These are phyloP conservation scores for Penicillium atrosanguineum DNA, from an alignment of 495 filamentous ascomycete species.

Conservation along the genomic window DNA sequence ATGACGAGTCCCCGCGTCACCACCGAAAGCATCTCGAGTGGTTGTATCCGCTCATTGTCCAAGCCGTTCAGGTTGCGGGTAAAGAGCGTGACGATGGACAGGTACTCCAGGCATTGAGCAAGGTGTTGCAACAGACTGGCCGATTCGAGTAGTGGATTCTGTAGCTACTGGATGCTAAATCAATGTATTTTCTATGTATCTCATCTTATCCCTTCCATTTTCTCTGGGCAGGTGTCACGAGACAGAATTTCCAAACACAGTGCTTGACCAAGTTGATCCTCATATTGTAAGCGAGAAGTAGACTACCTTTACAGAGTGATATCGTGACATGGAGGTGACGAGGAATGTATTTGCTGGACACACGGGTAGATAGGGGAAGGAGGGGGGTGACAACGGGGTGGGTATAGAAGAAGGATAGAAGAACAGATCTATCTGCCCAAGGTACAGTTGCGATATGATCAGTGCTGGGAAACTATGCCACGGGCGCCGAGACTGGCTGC, in stretches of 20 bases:
- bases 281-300: slow-evolving; percentile 10
- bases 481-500: slow-evolving; percentile 28
- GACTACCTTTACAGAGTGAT: slow-evolving; percentile 17
- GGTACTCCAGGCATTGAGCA: slow-evolving; percentile 59
- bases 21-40: slow-evolving; percentile 73
- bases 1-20: slow-evolving; percentile 6
- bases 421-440: slow-evolving; percentile 9
- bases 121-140: slow-evolving; percentile 67
- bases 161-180: not conserved
- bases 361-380: slow-evolving; percentile 8
- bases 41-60: slow-evolving; percentile 77
- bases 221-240: not conserved
- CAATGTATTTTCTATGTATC: slow-evolving; percentile 2
- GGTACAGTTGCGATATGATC: slow-evolving; percentile 1
- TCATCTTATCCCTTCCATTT: not conserved
- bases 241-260: not conserved
- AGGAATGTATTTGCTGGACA: slow-evolving; percentile 1
- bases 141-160: slow-evolving; percentile 9
- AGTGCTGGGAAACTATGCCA: slow-evolving; percentile 23
- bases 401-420: slow-evolving; percentile 18
- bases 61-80: slow-evolving; percentile 65
- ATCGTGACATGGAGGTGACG: slow-evolving; percentile 17
- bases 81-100: slow-evolving; percentile 57
- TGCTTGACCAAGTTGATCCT: not conserved
- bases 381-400: slow-evolving; percentile 6